Percentiles rank a stretch among this genome's conserved stretches.
Conservation (phyloP, 768 basidiomycete species). For the Phylloporus rhodoxanthus region DNA sequence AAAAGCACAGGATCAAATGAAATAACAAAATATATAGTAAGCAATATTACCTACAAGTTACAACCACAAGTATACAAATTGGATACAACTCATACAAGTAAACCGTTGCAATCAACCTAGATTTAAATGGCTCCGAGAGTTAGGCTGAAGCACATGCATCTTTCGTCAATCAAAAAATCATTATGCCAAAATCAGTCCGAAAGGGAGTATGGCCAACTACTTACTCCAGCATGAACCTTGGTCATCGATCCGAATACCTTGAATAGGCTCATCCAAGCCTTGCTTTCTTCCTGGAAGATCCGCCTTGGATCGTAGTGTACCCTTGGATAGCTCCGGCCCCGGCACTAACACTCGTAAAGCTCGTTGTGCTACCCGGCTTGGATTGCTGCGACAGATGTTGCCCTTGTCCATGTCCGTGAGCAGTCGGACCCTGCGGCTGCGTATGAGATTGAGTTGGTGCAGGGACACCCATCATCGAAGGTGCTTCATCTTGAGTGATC, state of each 20-base stretch:
- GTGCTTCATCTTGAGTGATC: conserved; percentile 90
- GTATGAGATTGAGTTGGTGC: conserved; percentile 40
- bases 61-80: too few species aligned
- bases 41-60: background rate
- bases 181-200: background rate
- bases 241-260: too few species aligned
- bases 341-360: conserved; percentile 60
- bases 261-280: conserved; percentile 39
- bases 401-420: conserved; percentile 44
- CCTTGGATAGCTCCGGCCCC: conserved; percentile 37
- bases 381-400: conserved; percentile 32
- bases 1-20: conserved; percentile 10
- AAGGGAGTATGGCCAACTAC: background rate
- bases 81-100: too few species aligned
- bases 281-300: conserved; percentile 53
- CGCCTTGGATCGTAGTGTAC: conserved; percentile 29
- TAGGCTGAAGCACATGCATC: too few species aligned
- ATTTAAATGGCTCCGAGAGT: too few species aligned
- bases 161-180: too few species aligned
- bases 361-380: conserved; percentile 56
- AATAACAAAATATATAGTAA: background rate
- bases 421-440: conserved; percentile 40
- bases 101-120: too few species aligned
- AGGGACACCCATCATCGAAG: conserved; percentile 73
- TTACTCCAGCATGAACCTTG: background rate